Conservation (phyloP, 192 early-diverging fungal species). For the Coemansia umbellata region DNA sequence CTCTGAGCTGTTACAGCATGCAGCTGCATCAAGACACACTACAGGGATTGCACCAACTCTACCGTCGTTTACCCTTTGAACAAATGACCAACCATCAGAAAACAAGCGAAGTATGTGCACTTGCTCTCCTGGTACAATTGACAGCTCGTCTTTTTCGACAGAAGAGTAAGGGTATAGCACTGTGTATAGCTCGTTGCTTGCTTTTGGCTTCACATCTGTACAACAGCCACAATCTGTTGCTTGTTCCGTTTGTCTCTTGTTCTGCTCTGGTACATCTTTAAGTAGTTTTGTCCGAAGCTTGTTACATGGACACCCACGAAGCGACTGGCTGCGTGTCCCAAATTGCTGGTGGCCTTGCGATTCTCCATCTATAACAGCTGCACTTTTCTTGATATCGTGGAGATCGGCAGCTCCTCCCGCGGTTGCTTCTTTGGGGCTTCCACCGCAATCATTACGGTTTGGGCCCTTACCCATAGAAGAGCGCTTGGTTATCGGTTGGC, state of each 20-base stretch:
- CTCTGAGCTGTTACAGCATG: no score
- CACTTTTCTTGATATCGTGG: no score
- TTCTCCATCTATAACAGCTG: no score
- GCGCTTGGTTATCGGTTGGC: no score
- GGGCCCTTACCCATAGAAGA: no score
- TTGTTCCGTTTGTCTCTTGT: neutral
- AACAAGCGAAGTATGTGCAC: slow-evolving; percentile 27
- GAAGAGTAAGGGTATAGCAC: slow-evolving; percentile 34
- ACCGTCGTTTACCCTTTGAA: slow-evolving; percentile 16
- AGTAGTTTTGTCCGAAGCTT: no score
- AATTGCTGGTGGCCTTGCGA: neutral
- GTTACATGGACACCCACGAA: slow-evolving; percentile 8
- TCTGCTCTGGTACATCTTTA: neutral
- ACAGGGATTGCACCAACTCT: slow-evolving; percentile 23
- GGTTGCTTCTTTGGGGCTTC: no score
- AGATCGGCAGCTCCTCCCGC: no score
- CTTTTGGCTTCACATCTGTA: neutral
- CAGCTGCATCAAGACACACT: slow-evolving; percentile 27
- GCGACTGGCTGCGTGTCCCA: slow-evolving; percentile 13
- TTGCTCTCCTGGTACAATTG: slow-evolving; percentile 25
- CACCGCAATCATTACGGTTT: no score
- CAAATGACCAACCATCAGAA: slow-evolving; percentile 34
- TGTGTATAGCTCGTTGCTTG: slow-evolving; percentile 7
- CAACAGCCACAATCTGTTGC: neutral
- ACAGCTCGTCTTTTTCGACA: slow-evolving; percentile 21